Conservation (phyloP, 2,329 filamentous ascomycete species). For the Claviceps monticola region DNA sequence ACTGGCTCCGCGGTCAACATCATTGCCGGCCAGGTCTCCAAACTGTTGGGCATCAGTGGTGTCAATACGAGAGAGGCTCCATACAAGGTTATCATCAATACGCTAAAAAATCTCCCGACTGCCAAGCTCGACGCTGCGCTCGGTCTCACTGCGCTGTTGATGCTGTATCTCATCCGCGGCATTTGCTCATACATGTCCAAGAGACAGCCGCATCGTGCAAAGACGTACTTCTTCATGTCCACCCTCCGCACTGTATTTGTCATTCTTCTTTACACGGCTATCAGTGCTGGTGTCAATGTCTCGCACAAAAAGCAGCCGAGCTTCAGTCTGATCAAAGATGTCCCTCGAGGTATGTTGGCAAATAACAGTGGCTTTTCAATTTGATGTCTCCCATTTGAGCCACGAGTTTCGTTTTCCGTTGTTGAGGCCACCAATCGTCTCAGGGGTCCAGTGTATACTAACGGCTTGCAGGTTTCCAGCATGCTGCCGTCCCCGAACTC, state of each 20-base stretch:
- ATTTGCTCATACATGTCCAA: constrained; percentile 50
- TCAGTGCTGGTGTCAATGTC: constrained; percentile 59
- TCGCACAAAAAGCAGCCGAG: constrained; percentile 39
- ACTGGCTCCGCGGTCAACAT: constrained; percentile 39
- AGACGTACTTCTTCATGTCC: constrained; percentile 64
- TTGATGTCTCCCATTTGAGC: too few relatives aligned
- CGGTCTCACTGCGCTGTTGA: constrained; percentile 51
- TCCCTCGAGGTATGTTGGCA: constrained; percentile 46
- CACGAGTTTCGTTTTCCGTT: too few relatives aligned
- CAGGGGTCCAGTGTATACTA: not conserved
- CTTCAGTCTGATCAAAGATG: constrained; percentile 51
- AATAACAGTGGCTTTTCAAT: too few relatives aligned
- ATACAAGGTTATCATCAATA: constrained; percentile 37
- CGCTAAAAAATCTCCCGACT: constrained; percentile 29
- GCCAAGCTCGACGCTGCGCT: constrained; percentile 58
- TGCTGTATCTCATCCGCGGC: constrained; percentile 54
- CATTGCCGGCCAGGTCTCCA: constrained; percentile 33
- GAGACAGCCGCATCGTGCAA: constrained; percentile 50
- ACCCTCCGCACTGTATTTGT: constrained; percentile 70
- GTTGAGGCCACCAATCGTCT: too few relatives aligned
- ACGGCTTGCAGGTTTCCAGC: constrained; percentile 43
- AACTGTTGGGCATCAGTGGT: constrained; percentile 35
- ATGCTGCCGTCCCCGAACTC: constrained; percentile 52
- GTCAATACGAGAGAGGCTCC: constrained; percentile 35
- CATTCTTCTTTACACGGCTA: constrained; percentile 65